Conservation (phyloP, 768 basidiomycete species). For the Tulasnella sp. region DNA sequence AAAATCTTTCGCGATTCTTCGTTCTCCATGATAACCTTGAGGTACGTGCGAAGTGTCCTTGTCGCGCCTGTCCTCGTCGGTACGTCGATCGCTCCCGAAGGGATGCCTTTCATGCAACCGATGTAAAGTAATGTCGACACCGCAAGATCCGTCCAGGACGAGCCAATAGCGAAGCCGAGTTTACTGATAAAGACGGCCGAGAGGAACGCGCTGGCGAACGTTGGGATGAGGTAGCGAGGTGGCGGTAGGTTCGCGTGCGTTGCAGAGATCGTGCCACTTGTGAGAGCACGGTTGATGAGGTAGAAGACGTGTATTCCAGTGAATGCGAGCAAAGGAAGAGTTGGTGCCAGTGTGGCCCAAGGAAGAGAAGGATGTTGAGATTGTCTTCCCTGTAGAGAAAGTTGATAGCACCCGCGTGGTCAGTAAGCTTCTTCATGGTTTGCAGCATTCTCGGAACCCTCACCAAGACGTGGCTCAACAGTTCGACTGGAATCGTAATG, state of each 20-base stretch:
- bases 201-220: background rate
- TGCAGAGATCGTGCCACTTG: background rate
- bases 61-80: slow-evolving; percentile 18
- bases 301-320: slow-evolving; percentile 48
- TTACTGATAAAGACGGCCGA: slow-evolving; percentile 33
- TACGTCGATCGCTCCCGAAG: slow-evolving; percentile 6
- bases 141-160: slow-evolving; percentile 43
- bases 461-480: background rate
- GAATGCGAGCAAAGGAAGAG: slow-evolving; percentile 23
- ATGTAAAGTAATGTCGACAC: slow-evolving; percentile 49
- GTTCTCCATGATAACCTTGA: slow-evolving; percentile 85
- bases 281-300: background rate
- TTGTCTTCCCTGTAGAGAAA: slow-evolving; percentile 44
- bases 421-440: background rate
- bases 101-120: slow-evolving; percentile 29
- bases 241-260: background rate
- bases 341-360: background rate
- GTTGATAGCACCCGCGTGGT: slow-evolving; percentile 32
- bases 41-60: slow-evolving; percentile 36
- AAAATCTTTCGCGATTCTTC: slow-evolving; percentile 91
- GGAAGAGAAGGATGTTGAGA: slow-evolving; percentile 40
- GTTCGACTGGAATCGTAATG: background rate
- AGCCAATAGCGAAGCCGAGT: slow-evolving; percentile 37
- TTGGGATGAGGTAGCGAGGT: background rate
- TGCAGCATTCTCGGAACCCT: background rate